Evolutionary conservation across 192 early-diverging fungal species (phyloP).

Genomic region (Mortierella alpina): DNA sequence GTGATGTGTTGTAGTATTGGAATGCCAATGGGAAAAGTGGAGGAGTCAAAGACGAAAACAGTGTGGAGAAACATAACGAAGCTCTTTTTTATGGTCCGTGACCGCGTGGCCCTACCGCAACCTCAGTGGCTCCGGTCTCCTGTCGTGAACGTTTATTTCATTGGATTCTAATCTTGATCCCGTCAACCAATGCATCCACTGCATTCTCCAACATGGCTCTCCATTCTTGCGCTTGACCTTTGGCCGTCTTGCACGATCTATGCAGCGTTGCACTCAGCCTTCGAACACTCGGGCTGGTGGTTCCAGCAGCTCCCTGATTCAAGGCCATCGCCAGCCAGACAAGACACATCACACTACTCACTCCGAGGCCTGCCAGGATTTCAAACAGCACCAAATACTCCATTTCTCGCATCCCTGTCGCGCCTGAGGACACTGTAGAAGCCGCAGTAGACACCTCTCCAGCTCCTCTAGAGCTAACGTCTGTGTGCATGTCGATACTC

Average conservation of each 20-base stretch:
- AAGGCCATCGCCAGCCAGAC: constrained; percentile 34
- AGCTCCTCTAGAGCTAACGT: too few relatives aligned
- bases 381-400: constrained; percentile 42
- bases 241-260: constrained; percentile 2
- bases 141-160: background rate
- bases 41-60: background rate
- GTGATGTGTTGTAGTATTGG: too few relatives aligned
- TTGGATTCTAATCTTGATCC: constrained; percentile 18
- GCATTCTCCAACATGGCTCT: constrained; percentile 4
- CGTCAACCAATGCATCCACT: constrained; percentile 15
- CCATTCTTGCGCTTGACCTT: background rate
- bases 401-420: constrained; percentile 42
- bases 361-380: constrained; percentile 22
- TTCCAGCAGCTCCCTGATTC: constrained; percentile 3
- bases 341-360: constrained; percentile 23
- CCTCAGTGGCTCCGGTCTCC: background rate
- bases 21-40: background rate
- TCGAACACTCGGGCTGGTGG: constrained; percentile 1
- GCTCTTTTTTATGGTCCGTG: too few relatives aligned
- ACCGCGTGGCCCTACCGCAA: constrained; percentile 12
- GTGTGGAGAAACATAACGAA: background rate
- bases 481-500: background rate
- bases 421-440: background rate
- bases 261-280: constrained; percentile 1
- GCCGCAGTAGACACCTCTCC: background rate